Conservation (phyloP, 345 rosid species). For the Luvunga scandens region DNA sequence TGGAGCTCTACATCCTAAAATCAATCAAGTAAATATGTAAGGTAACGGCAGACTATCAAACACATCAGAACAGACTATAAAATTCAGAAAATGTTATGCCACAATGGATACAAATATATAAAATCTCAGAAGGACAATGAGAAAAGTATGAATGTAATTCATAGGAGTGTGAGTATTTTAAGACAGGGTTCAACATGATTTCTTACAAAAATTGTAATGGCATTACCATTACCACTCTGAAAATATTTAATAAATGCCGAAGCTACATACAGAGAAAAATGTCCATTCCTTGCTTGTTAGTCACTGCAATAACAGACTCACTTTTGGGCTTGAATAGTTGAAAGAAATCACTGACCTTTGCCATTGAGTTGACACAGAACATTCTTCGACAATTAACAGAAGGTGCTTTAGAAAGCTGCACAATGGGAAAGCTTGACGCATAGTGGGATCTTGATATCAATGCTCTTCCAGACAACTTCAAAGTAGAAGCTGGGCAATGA, state of each 20-base stretch:
- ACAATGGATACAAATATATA: neutral
- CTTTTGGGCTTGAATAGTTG: neutral
- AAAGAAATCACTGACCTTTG: constrained; percentile 37
- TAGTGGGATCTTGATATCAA: constrained; percentile 50
- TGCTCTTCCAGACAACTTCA: constrained; percentile 28
- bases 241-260: neutral
- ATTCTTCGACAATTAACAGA: constrained; percentile 37
- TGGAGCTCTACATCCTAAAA: constrained; percentile 64
- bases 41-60: neutral
- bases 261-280: neutral
- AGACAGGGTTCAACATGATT: neutral
- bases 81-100: neutral
- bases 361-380: constrained; percentile 46
- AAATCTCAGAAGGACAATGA: neutral
- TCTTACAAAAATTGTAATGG: neutral
- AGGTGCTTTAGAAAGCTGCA: constrained; percentile 37
- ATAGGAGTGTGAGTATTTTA: neutral
- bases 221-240: neutral
- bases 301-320: neutral
- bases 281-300: neutral
- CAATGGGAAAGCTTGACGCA: constrained; percentile 35
- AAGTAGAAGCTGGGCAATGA: constrained; percentile 20
- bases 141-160: neutral
- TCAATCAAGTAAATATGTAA: neutral
- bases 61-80: neutral